Evolutionary conservation across 371 early-diverging fungal species (phyloP).

Genomic region (Mortierella sp.): DNA sequence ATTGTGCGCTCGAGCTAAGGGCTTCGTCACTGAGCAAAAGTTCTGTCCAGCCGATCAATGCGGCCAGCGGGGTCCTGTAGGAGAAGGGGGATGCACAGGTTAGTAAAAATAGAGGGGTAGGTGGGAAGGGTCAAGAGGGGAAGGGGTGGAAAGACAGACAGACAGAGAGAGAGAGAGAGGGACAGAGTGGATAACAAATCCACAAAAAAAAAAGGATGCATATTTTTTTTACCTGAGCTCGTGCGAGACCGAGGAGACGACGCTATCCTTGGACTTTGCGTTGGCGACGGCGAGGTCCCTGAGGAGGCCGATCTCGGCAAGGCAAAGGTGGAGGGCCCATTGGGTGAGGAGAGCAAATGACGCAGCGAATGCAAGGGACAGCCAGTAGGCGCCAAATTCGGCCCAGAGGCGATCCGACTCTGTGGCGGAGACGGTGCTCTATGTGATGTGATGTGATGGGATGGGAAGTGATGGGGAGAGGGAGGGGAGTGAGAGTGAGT

Average conservation of each 20-base stretch:
- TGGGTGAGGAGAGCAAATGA: constrained; percentile 38
- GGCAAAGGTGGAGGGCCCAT: constrained; percentile 41
- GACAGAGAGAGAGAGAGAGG: background rate
- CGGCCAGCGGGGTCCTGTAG: constrained; percentile 53
- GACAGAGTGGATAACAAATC: background rate
- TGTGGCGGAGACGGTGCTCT: too few species aligned
- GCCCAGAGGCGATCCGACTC: constrained; percentile 52
- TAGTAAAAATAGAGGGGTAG: constrained; percentile 8
- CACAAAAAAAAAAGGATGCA: background rate
- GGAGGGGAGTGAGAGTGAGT: too few species aligned
- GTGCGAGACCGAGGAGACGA: constrained; percentile 50
- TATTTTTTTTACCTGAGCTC: constrained; percentile 33
- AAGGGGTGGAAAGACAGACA: background rate
- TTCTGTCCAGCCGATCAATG: constrained; percentile 58
- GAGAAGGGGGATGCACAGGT: constrained; percentile 6
- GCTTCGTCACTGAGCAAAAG: constrained; percentile 55
- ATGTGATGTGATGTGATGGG: too few species aligned
- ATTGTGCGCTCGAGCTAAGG: constrained; percentile 40
- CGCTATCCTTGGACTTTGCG: constrained; percentile 51
- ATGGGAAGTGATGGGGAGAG: too few species aligned
- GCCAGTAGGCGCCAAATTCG: constrained; percentile 48
- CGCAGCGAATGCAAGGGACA: constrained; percentile 25
- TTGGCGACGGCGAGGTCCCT: constrained; percentile 51
- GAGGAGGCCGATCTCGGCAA: constrained; percentile 38
- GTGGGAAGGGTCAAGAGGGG: background rate